Percentiles rank a stretch among this genome's conserved stretches.
Conservation (phyloP, 1,139 yeast genomes). For the Pichia sp. region DNA sequence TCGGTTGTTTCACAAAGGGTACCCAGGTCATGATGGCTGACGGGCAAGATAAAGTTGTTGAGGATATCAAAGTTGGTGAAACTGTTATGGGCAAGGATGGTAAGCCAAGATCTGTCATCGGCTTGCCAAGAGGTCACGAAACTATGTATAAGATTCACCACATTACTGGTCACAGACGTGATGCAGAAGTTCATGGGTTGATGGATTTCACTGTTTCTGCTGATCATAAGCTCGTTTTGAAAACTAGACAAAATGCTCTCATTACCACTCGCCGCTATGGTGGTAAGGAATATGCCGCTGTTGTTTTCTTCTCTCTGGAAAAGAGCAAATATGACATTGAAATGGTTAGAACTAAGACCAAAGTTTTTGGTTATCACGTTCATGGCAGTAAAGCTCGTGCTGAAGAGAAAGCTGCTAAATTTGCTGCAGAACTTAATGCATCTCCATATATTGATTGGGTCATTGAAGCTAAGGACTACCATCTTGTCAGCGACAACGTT, state of each 20-base stretch:
- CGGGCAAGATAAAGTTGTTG: conserved; percentile 36
- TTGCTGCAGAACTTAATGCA: not conserved
- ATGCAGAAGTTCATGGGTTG: conserved; percentile 19
- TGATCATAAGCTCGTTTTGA: conserved; percentile 34
- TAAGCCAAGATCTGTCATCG: conserved; percentile 38
- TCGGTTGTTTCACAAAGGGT: conserved; percentile 50
- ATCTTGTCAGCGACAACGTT: conserved; percentile 25
- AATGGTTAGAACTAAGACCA: conserved; percentile 1
- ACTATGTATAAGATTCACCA: conserved; percentile 38
- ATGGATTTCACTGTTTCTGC: conserved; percentile 34
- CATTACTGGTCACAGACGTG: conserved; percentile 5
- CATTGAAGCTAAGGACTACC: conserved; percentile 35
- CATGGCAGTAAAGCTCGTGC: conserved; percentile 1
- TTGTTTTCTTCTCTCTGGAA: conserved; percentile 7
- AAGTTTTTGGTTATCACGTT: conserved; percentile 3
- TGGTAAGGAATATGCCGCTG: conserved; percentile 4
- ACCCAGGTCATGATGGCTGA: conserved; percentile 42
- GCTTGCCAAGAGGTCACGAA: conserved; percentile 40
- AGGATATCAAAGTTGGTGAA: conserved; percentile 37
- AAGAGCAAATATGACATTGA: not conserved
- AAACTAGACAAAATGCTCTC: conserved; percentile 15
- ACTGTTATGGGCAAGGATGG: conserved; percentile 44
- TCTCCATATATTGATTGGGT: conserved; percentile 33
- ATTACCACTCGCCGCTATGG: conserved; percentile 5
- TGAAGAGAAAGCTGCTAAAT: not conserved